Percentiles rank a stretch among this genome's conserved stretches.
Evolutionary conservation across 768 basidiomycete genomes (phyloP).

Genomic region (Agaricus bisporus): DNA sequence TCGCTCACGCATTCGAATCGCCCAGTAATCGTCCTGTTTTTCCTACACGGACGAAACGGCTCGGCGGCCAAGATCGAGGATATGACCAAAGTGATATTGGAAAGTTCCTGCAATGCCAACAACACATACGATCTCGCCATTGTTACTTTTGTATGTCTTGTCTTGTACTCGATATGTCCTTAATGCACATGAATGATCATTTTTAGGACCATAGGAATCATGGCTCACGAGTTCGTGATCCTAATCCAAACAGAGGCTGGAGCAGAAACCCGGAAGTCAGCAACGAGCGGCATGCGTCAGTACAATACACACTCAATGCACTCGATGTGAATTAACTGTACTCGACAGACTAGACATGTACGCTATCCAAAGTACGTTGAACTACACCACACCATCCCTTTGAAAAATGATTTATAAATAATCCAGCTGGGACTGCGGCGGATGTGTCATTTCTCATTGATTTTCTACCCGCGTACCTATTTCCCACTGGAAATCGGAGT

Average conservation of each 20-base stretch:
- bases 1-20: constrained; percentile 21
- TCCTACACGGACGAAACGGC: constrained; percentile 36
- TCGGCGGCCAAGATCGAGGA: constrained; percentile 23
- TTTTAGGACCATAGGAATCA: constrained; percentile 43
- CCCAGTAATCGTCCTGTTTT: constrained; percentile 32
- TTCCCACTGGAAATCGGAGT: constrained; percentile 53
- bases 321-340: background rate
- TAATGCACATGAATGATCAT: background rate
- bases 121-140: constrained; percentile 22
- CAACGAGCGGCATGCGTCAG: constrained; percentile 38
- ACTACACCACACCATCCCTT: constrained; percentile 3
- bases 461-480: constrained; percentile 69
- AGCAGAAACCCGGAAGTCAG: constrained; percentile 19
- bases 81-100: constrained; percentile 21
- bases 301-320: background rate
- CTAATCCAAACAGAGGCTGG: constrained; percentile 32
- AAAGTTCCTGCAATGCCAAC: constrained; percentile 11
- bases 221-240: constrained; percentile 28
- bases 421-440: constrained; percentile 52
- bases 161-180: background rate
- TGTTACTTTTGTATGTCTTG: constrained; percentile 30
- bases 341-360: constrained; percentile 40
- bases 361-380: constrained; percentile 31
- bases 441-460: constrained; percentile 83
- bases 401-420: background rate